Base-by-base conservation (phyloP, 2,329 filamentous ascomycete species). In the Calonectria pseudoreteaudii region DNA sequence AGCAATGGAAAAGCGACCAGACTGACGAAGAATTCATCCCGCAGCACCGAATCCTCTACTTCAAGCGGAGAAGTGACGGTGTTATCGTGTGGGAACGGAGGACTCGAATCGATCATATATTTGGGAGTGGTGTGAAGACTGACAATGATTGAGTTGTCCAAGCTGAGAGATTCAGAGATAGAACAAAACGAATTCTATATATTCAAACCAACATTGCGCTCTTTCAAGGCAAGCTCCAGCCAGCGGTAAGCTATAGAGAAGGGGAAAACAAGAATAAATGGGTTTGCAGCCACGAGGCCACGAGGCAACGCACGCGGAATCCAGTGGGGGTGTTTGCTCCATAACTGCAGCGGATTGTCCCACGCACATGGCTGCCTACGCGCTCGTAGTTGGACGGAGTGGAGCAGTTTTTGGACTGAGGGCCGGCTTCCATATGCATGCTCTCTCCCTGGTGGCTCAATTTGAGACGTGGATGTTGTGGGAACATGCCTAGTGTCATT, bases 1-100 rank as follows among this genome's bases (percentile, higher is more conserved):
- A 87, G 66, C 83, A 86, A 36, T 93, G 91, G 91, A 91, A 90
- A 84, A 86, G 84, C 20, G 91, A 92, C 78, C 88, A 90, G 82
- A 92, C 91, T 38, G 89, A 93, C 75, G 90, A 93, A 73, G 91
- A 93, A 81, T 93, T 92, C 78, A 92, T 93, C 70, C 91, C 91
- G 9, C 90, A 92, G 82, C 91, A 93, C 78, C 86, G 91, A 20
- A 91, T 93, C 75, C 80, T 91, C 70, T 92, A 91, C 80, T 93
- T 93, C 79, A 90, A 88, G 81, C 85, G 87, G 14, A 87, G 82
- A 80, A 88, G 86, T 71, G 89, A 90, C 73, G 86, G 86, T 0
- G 80, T 80, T 6, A 81, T 89, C n/a, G 85, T 92, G 5, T 93
- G 91, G 91, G 90, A 93, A 77, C 83, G 89, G 74, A 86, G 85